Conservation (phyloP, 1,139 yeast species). For the Sugiyamaella neomexicana region DNA sequence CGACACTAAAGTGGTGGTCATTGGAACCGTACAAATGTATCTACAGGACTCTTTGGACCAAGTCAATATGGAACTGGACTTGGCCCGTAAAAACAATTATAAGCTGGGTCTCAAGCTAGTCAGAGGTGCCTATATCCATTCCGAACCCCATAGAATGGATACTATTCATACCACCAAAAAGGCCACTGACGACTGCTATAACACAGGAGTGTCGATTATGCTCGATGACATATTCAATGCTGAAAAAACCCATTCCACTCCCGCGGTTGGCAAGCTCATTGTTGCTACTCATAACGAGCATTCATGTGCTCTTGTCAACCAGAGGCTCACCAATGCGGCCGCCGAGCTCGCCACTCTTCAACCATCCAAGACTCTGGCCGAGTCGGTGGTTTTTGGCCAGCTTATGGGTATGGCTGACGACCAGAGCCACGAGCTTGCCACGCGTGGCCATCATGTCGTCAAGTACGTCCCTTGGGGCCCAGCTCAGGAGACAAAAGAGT, state of each 20-base stretch:
- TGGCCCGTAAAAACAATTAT: constrained; percentile 62
- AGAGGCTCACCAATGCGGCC: constrained; percentile 44
- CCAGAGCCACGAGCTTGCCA: constrained; percentile 72
- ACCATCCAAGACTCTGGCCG: constrained; percentile 26
- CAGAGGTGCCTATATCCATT: constrained; percentile 96
- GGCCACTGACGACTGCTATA: constrained; percentile 75
- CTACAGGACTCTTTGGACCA: constrained; percentile 67
- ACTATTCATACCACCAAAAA: constrained; percentile 75
- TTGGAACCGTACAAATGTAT: constrained; percentile 95
- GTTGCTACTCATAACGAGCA: constrained; percentile 89
- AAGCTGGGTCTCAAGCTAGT: constrained; percentile 87
- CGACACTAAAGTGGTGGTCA: constrained; percentile 63
- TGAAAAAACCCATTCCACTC: constrained; percentile 39
- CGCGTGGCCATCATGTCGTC: constrained; percentile 68
- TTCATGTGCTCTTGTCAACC: constrained; percentile 73
- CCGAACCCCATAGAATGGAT: constrained; percentile 67
- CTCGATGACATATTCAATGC: constrained; percentile 59
- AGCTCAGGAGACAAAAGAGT: constrained; percentile 88
- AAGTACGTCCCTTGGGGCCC: constrained; percentile 99
- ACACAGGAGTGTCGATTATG: constrained; percentile 65
- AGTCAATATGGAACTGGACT: constrained; percentile 60
- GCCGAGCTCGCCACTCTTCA: constrained; percentile 29
- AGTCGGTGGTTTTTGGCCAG: constrained; percentile 76
- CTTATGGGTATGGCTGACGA: constrained; percentile 95
- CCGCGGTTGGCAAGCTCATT: constrained; percentile 74